Percentiles rank a stretch among this genome's conserved stretches.
Evolutionary conservation across 2,329 filamentous ascomycete species (phyloP).

Genomic region (Ploettnerulaceae sp.): DNA sequence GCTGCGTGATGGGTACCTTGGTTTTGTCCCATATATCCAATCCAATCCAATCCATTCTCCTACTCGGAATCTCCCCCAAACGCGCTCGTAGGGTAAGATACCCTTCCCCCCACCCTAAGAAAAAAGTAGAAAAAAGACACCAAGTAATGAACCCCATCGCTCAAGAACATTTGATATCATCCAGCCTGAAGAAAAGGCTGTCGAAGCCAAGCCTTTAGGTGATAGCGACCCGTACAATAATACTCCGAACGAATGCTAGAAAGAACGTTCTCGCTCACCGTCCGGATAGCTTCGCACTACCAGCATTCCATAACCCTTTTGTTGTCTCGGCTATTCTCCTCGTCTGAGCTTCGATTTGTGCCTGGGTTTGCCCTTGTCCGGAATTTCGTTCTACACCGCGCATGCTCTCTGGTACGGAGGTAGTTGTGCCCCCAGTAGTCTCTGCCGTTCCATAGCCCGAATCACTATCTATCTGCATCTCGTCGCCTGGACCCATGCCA

Average conservation of each 20-base stretch:
- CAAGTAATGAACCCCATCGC: slow-evolving; percentile 3
- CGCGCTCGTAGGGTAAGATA: too few species aligned
- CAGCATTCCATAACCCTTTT: slow-evolving; percentile 53
- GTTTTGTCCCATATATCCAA: too few species aligned
- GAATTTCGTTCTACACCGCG: slow-evolving; percentile 26
- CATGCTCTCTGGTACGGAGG: slow-evolving; percentile 18
- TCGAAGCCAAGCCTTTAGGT: slow-evolving; percentile 6
- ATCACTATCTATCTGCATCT: slow-evolving; percentile 25
- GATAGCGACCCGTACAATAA: slow-evolving; percentile 11
- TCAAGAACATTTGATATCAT: slow-evolving; percentile 7
- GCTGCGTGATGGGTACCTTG: too few species aligned
- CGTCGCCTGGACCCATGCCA: slow-evolving; percentile 21
- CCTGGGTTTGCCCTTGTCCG: slow-evolving; percentile 34
- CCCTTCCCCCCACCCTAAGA: too few species aligned
- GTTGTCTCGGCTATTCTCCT: slow-evolving; percentile 59
- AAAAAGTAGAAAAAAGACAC: slow-evolving; percentile 5
- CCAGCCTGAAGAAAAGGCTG: not conserved
- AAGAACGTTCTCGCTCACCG: slow-evolving; percentile 14
- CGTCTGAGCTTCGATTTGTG: slow-evolving; percentile 36
- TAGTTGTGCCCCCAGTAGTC: slow-evolving; percentile 8
- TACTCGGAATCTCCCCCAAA: too few species aligned
- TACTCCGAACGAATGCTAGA: not conserved
- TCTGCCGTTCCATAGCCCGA: slow-evolving; percentile 28
- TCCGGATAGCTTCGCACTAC: slow-evolving; percentile 25
- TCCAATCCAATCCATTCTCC: too few species aligned